Conservation (phyloP, 73 alveolate genomes). For the Uronychia setigera region DNA sequence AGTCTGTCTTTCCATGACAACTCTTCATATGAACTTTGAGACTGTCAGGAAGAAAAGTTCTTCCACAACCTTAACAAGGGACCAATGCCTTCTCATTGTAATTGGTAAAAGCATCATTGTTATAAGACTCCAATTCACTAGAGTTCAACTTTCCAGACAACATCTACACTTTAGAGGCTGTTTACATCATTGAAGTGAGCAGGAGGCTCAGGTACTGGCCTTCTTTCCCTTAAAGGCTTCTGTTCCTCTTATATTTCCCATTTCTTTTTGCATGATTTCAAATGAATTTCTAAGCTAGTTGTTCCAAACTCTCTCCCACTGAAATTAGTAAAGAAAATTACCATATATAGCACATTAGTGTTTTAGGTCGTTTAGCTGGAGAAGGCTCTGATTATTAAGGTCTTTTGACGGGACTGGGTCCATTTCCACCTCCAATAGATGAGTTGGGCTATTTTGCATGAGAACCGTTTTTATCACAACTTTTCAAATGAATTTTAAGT, state of each 20-base stretch:
- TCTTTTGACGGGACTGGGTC: too few species aligned
- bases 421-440: not conserved
- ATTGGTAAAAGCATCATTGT: slow-evolving; percentile 76
- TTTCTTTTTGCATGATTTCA: slow-evolving; percentile 42
- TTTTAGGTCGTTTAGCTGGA: slow-evolving; percentile 43
- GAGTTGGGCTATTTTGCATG: not conserved
- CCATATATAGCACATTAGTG: slow-evolving; percentile 61
- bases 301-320: slow-evolving; percentile 91
- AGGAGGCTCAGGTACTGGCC: slow-evolving; percentile 46
- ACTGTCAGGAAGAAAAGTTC: slow-evolving; percentile 94
- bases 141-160: not conserved
- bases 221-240: slow-evolving; percentile 44
- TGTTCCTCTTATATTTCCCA: slow-evolving; percentile 35
- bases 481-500: slow-evolving; percentile 81
- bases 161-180: not conserved
- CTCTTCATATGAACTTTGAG: slow-evolving; percentile 84
- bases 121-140: slow-evolving; percentile 52
- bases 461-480: slow-evolving; percentile 52
- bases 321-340: too few species aligned
- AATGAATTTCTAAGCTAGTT: slow-evolving; percentile 53
- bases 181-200: slow-evolving; percentile 10
- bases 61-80: slow-evolving; percentile 88
- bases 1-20: slow-evolving; percentile 45
- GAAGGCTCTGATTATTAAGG: too few species aligned
- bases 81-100: slow-evolving; percentile 82